These are phyloP conservation scores for Malassezia equina DNA, from an alignment of 1,284 basidiomycete genomes.

Conservation along the genomic window DNA sequence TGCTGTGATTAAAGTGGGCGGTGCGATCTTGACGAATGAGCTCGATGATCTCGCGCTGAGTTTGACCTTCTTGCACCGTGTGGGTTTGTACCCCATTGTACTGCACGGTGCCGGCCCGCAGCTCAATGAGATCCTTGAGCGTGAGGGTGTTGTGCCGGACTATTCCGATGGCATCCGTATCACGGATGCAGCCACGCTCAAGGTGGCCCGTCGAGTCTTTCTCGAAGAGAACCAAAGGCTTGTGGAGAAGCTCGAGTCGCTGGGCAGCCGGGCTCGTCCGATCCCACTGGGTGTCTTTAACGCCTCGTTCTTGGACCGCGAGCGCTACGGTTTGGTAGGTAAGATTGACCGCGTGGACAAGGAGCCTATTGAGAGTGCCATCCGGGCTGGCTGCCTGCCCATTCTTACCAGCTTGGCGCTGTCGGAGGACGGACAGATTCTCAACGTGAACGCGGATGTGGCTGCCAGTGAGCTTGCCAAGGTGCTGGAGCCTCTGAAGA, in stretches of 20 bases:
- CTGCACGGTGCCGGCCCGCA: slow-evolving; percentile 48
- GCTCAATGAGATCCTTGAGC: slow-evolving; percentile 47
- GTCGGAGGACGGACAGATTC: slow-evolving; percentile 46
- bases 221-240: slow-evolving; percentile 46
- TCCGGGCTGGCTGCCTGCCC: slow-evolving; percentile 46
- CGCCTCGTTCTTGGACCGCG: slow-evolving; percentile 46
- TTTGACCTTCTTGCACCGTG: slow-evolving; percentile 46
- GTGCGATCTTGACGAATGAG: slow-evolving; percentile 46
- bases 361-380: slow-evolving; percentile 48
- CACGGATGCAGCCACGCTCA: slow-evolving; percentile 45
- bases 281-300: slow-evolving; percentile 46
- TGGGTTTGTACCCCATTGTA: slow-evolving; percentile 47
- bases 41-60: slow-evolving; percentile 46
- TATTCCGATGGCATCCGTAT: slow-evolving; percentile 48
- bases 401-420: slow-evolving; percentile 46
- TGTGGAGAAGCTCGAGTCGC: slow-evolving; percentile 47
- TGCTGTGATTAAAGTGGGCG: slow-evolving; percentile 47
- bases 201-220: slow-evolving; percentile 46
- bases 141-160: slow-evolving; percentile 46
- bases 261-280: slow-evolving; percentile 45
- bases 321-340: slow-evolving; percentile 48
- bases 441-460: slow-evolving; percentile 48
- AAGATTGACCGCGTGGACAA: slow-evolving; percentile 47
- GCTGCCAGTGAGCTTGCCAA: slow-evolving; percentile 46
- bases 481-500: slow-evolving; percentile 59